Percentiles rank a stretch among this genome's conserved stretches.
These are phyloP conservation scores for Xylaria hypoxylon DNA, from an alignment of 2,329 filamentous ascomycete species.

Conservation along the genomic window DNA sequence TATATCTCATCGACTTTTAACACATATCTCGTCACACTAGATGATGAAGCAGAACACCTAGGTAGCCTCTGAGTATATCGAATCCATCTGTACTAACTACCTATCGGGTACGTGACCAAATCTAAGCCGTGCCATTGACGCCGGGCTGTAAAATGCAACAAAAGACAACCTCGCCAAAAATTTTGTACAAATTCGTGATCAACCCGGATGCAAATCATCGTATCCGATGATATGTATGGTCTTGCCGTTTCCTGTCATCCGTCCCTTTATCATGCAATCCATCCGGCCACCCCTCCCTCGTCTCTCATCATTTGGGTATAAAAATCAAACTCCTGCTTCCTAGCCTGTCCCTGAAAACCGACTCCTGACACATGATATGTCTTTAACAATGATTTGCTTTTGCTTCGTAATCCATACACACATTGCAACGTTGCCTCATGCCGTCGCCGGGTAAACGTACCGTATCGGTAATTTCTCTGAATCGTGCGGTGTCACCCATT, in stretches of 20 bases:
- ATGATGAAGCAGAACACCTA: neutral
- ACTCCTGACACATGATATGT: slow-evolving; percentile 16
- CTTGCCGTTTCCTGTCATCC: slow-evolving; percentile 21
- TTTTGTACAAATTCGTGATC: slow-evolving; percentile 36
- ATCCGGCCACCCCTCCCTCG: slow-evolving; percentile 1
- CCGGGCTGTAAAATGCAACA: slow-evolving; percentile 23
- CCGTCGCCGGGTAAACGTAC: neutral
- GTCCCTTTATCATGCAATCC: slow-evolving; percentile 23
- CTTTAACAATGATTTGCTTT: slow-evolving; percentile 14
- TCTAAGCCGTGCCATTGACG: slow-evolving; percentile 29
- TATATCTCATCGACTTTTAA: neutral
- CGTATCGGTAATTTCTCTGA: neutral
- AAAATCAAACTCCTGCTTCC: slow-evolving; percentile 27
- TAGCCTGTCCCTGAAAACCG: slow-evolving; percentile 5
- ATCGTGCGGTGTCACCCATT: neutral
- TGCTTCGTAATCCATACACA: slow-evolving; percentile 19
- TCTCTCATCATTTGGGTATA: slow-evolving; percentile 27
- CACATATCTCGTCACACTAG: neutral
- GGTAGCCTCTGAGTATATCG: neutral
- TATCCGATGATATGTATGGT: slow-evolving; percentile 3
- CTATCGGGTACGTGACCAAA: slow-evolving; percentile 6
- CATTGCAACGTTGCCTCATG: neutral
- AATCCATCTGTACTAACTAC: slow-evolving; percentile 6
- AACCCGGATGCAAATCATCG: slow-evolving; percentile 27
- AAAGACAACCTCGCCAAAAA: slow-evolving; percentile 13